Evolutionary conservation across 2,329 filamentous ascomycete species (phyloP).

Genomic region (Alternaria ventricosa): DNA sequence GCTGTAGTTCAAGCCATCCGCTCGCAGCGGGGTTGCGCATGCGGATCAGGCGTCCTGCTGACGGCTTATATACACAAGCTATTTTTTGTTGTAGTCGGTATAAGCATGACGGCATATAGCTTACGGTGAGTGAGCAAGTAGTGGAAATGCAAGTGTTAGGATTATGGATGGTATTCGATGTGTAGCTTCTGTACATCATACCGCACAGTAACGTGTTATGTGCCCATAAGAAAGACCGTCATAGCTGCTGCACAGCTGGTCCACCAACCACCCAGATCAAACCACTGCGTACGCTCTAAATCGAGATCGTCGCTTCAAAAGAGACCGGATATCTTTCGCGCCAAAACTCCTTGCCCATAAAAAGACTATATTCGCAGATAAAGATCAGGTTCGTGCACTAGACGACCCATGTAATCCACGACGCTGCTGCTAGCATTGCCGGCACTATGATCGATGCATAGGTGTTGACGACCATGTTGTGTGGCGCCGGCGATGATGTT

Average conservation of each 20-base stretch:
- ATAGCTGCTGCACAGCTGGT: not conserved
- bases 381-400: conserved; percentile 4
- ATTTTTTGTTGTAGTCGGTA: not conserved
- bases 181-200: not conserved
- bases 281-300: conserved; percentile 2
- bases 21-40: not conserved
- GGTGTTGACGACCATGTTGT: conserved; percentile 29
- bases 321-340: conserved; percentile 32
- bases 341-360: conserved; percentile 19
- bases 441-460: conserved; percentile 39
- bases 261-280: not conserved
- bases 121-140: not conserved
- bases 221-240: not conserved
- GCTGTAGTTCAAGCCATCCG: not conserved
- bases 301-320: not conserved
- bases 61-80: not conserved
- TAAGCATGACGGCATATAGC: not conserved
- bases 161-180: not conserved
- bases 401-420: conserved; percentile 35
- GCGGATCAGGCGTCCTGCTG: not conserved
- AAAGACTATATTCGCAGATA: conserved; percentile 1
- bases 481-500: conserved; percentile 40
- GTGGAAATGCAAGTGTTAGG: not conserved
- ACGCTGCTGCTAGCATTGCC: conserved; percentile 33
- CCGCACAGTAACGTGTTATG: not conserved